Evolutionary conservation across 257 asterid species (phyloP).

Genomic region (Scutellaria minor): DNA sequence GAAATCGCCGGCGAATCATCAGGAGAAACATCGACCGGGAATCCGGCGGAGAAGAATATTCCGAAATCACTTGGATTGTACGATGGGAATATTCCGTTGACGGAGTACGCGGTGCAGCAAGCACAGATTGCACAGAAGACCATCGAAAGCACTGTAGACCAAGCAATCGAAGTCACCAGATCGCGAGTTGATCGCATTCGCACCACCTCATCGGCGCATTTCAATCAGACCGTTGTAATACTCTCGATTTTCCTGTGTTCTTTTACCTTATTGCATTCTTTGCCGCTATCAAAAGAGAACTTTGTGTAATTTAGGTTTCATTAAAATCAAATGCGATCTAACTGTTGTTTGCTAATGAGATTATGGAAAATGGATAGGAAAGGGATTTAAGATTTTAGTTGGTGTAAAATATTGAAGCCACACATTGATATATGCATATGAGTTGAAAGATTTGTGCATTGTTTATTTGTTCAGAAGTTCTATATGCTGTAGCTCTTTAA

Average conservation of each 20-base stretch:
- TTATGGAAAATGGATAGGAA: not conserved
- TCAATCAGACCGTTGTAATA: constrained; percentile 73
- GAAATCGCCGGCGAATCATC: constrained; percentile 53
- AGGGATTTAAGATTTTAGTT: constrained; percentile 17
- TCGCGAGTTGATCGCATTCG: constrained; percentile 74
- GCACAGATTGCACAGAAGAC: constrained; percentile 67
- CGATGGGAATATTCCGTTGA: constrained; percentile 55
- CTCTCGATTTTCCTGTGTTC: constrained; percentile 23
- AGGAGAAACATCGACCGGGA: constrained; percentile 40
- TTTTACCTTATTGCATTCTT: not conserved
- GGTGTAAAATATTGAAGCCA: constrained; percentile 10
- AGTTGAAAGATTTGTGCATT: constrained; percentile 12
- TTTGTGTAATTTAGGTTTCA: not conserved
- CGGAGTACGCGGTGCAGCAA: constrained; percentile 73
- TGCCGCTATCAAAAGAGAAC: not conserved
- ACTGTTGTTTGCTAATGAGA: not conserved
- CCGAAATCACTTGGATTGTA: constrained; percentile 27
- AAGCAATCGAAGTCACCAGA: constrained; percentile 64
- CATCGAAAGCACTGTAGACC: constrained; percentile 54
- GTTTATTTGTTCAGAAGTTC: not conserved
- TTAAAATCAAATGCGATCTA: not conserved
- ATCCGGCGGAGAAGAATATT: constrained; percentile 22
- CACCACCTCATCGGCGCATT: constrained; percentile 84
- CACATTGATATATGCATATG: not conserved
- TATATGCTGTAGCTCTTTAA: constrained; percentile 8